Conservation (phyloP, 345 rosid genomes). For the Gossypium stocksii region DNA sequence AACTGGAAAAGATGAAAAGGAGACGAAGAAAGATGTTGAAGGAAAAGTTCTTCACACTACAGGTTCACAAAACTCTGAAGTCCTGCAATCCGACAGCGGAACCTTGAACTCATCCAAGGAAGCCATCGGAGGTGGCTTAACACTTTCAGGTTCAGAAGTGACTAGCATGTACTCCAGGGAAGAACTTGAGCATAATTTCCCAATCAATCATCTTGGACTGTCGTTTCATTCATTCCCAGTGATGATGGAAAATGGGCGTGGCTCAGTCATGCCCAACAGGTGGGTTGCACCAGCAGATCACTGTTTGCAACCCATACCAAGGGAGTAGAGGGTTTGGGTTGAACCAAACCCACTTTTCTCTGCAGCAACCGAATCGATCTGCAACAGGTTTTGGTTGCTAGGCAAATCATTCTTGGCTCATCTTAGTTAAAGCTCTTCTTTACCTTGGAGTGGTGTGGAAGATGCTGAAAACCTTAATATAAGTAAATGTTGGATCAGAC, state of each 20-base stretch:
- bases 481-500: constrained; percentile 5
- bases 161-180: constrained; percentile 8
- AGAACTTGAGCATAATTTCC: constrained; percentile 24
- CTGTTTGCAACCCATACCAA: constrained; percentile 50
- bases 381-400: constrained; percentile 19
- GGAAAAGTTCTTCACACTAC: constrained; percentile 33
- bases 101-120: constrained; percentile 55
- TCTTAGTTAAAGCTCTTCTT: constrained; percentile 19
- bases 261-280: constrained; percentile 27
- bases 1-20: constrained; percentile 29
- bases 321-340: constrained; percentile 22
- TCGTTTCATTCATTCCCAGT: constrained; percentile 38
- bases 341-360: constrained; percentile 21
- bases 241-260: constrained; percentile 39
- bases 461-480: constrained; percentile 6
- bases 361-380: constrained; percentile 33
- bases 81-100: constrained; percentile 70
- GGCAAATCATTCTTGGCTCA: constrained; percentile 98
- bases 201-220: constrained; percentile 33
- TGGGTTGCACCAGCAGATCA: constrained; percentile 64
- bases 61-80: constrained; percentile 75
- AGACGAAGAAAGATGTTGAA: constrained; percentile 28
- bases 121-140: constrained; percentile 37
- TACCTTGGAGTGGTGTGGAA: background rate
- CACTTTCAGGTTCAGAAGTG: constrained; percentile 44